phyloP scores from a whole-genome alignment of 495 filamentous ascomycete genomes.

The Jackrogersella multiformis region DNA sequence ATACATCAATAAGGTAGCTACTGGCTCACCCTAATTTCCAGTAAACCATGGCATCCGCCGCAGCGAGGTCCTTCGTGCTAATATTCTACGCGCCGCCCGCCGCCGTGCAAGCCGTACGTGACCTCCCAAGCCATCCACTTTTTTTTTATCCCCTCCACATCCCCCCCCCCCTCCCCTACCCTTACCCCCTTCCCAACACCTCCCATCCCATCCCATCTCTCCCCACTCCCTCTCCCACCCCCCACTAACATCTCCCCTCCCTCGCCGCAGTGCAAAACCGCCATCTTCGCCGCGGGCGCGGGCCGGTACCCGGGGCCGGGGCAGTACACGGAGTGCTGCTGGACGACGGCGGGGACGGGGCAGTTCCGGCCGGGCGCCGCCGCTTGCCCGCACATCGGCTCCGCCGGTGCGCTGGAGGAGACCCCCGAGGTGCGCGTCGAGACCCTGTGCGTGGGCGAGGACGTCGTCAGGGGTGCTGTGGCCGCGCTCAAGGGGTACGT shows the following conservation, averaged over 20 bases:
- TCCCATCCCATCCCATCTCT: neutral
- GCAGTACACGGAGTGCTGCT: slow-evolving; percentile 69
- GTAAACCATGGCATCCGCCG: slow-evolving; percentile 10
- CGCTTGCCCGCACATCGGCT: slow-evolving; percentile 69
- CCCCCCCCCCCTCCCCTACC: neutral
- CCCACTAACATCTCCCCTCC: neutral
- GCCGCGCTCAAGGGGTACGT: slow-evolving; percentile 69
- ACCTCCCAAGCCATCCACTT: neutral
- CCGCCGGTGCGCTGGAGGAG: slow-evolving; percentile 58
- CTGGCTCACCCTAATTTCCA: neutral
- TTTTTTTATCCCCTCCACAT: neutral
- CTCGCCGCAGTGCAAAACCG: slow-evolving; percentile 57
- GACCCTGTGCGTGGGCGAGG: slow-evolving; percentile 59
- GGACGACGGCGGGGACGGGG: slow-evolving; percentile 59
- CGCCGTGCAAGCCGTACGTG: slow-evolving; percentile 49
- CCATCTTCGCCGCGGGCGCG: slow-evolving; percentile 71
- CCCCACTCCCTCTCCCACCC: neutral
- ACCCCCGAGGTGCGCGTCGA: slow-evolving; percentile 63
- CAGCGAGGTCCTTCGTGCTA: slow-evolving; percentile 48
- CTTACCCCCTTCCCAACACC: neutral
- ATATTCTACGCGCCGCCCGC: slow-evolving; percentile 66
- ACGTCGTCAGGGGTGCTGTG: slow-evolving; percentile 57
- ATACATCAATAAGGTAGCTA: too few relatives aligned
- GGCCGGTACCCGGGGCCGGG: slow-evolving; percentile 65
- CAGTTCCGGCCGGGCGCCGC: slow-evolving; percentile 56